Evolutionary conservation across 139 green algal genomes (phyloP), one percentile per base, ranked within the genome.

Genomic region (Spirogloea muscicola): DNA sequence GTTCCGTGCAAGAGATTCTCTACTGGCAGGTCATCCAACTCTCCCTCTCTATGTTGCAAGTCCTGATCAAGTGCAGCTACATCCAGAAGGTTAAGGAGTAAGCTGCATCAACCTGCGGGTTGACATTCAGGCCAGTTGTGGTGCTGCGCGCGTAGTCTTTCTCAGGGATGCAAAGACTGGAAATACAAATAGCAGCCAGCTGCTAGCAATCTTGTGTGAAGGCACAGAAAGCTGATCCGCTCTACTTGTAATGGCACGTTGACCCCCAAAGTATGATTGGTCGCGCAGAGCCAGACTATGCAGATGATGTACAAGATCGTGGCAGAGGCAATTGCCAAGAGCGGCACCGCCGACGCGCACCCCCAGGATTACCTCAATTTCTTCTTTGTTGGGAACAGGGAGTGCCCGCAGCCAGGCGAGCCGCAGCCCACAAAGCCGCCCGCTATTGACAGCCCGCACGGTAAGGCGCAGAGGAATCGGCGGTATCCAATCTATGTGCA

Each of bases 361-460:
- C 86, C 86, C 10, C 63, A 21, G 1, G 87, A 91, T 58, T 91
- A 88, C 73, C 87, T 91, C 58, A 76, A 82, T 64, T 90, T 91
- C 79, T 88, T 83, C 75, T 88, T 81, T 72, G 71, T 90, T 31
- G 86, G 77, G 74, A 84, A 84, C 43, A 65, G 64, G 13, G 60
- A 68, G 16, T 57, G 39, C 10, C 27, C 38, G 16, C 29, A 39
- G 29, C 51, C 72, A 1, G 65, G 49, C 21, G 68, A 82, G 68
- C 33, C 48, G 36, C 39, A 3, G 42, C 43, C 55, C 5, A 1
- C 33, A 34, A 16, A 51, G 13, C 13, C 3, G 16, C 58, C 66
- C 7, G 33, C n/a, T n/a, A n/a, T n/a, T n/a, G n/a, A n/a, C n/a
- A n/a, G n/a, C n/a, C n/a, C n/a, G n/a, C n/a, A n/a, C n/a, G n/a